Base-by-base conservation (phyloP, 768 basidiomycete genomes). In the Panaeolus cyanescens region DNA sequence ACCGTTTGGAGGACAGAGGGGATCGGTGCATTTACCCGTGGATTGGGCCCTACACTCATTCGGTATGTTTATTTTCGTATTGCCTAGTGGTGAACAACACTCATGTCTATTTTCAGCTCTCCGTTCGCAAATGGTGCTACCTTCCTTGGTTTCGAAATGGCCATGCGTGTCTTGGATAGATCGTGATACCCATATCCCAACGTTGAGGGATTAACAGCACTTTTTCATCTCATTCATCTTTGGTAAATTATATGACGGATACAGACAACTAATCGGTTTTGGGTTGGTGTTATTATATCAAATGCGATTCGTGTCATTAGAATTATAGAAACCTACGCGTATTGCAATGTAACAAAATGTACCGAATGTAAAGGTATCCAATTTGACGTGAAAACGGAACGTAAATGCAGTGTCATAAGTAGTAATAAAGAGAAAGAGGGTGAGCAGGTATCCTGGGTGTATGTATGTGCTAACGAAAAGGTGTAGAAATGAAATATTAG, bases 101-200 rank as follows among this genome's bases (percentile, higher is more conserved):
- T 31, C 25, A 55, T 32, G 10, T n/a, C 25, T 22, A 45, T 62
- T 60, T 42, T 17, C 57, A 95, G 93, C 68, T 95, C 93, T 2
- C 96, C 95, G 0, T 96, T 97, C 68, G 96, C 96, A 10, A 99
- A 98, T 67, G 96, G 95, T 19, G 94, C 94, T 1, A 99, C 96
- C 0, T 99, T 98, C 83, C 85, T 96, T 59, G 95, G 93, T 1
- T 98, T 95, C 69, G 96, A 99, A 80, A 82, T 98, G 77, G 93
- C 93, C 42, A 94, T 87, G 76, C 84, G 95, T 50, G 64, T 86
- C 40, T 76, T 92, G 62, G 86, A 85, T 68, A 76, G 75, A 45
- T 39, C 71, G 42, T 72, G 61, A 70, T 33, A 33, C 56, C 39
- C 13, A 39, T 39, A 56, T 25, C 17, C 22, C 32, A 3, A 13